Evolutionary conservation across 208 protist species (phyloP).

Genomic region (Tritrichomonas musculus): DNA sequence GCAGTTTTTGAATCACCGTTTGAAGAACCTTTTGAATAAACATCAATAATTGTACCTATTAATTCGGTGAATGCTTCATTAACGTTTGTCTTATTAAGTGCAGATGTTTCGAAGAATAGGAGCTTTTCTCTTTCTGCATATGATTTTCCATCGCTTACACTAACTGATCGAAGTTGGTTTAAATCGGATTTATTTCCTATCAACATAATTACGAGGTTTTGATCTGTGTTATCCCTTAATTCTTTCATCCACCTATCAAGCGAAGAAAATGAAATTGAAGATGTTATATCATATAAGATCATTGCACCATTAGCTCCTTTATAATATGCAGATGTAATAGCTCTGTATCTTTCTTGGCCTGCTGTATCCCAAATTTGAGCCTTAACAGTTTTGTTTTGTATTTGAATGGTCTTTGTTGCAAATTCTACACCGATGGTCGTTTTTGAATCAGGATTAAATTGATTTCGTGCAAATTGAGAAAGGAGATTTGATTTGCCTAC

Average conservation of each 20-base stretch:
- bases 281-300: conserved; percentile 8
- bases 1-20: background rate
- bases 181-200: conserved; percentile 95
- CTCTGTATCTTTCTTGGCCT: too few relatives aligned
- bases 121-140: conserved; percentile 57
- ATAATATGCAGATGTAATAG: conserved; percentile 44
- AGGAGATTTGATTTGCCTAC: conserved; percentile 58
- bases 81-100: conserved; percentile 92
- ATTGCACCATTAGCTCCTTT: conserved; percentile 32
- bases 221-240: conserved; percentile 82
- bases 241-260: conserved; percentile 93
- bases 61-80: conserved; percentile 94
- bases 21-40: too few relatives aligned
- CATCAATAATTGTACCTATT: too few relatives aligned
- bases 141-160: conserved; percentile 40
- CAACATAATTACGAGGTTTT: conserved; percentile 83
- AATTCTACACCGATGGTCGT: too few relatives aligned
- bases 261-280: conserved; percentile 78
- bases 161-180: conserved; percentile 47
- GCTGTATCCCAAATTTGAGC: too few relatives aligned
- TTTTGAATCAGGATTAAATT: conserved; percentile 49
- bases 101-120: conserved; percentile 94
- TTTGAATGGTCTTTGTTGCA: too few relatives aligned
- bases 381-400: too few relatives aligned
- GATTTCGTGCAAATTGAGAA: conserved; percentile 51